phyloP scores from a whole-genome alignment of 2,329 filamentous ascomycete species.

The Talaromyces funiculosus region DNA sequence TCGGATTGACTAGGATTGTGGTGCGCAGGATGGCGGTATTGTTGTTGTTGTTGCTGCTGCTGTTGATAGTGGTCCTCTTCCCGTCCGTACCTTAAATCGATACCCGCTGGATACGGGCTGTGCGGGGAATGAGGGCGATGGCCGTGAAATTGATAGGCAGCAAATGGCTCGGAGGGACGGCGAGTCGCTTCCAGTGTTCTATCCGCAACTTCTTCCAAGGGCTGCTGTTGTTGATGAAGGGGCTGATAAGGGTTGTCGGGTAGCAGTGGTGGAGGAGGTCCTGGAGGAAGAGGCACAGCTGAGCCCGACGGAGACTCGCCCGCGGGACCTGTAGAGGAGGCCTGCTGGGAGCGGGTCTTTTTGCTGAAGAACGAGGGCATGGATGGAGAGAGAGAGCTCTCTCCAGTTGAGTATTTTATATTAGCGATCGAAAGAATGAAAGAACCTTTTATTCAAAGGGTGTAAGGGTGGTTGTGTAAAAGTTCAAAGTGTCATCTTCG shows the following conservation, averaged over 20 bases:
- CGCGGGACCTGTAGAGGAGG: slow-evolving; percentile 5
- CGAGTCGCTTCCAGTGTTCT: background rate
- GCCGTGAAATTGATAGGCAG: background rate
- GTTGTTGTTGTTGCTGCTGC: slow-evolving; percentile 8
- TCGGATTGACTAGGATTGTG: background rate
- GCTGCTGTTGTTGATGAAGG: background rate
- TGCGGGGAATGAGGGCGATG: slow-evolving; percentile 4
- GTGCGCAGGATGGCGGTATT: slow-evolving; percentile 12
- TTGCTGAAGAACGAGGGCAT: slow-evolving; percentile 15
- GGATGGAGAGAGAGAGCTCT: slow-evolving; percentile 3
- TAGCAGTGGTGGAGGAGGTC: background rate
- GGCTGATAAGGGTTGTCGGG: background rate
- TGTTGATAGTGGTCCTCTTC: slow-evolving; percentile 11
- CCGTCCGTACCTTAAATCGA: slow-evolving; percentile 4
- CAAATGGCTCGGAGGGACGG: slow-evolving; percentile 2
- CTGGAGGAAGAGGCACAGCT: background rate
- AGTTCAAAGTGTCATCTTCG: background rate
- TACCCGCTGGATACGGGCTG: background rate
- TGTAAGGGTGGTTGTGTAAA: background rate
- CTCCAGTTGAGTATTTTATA: too few relatives aligned
- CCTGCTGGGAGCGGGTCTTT: slow-evolving; percentile 15
- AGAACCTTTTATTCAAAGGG: background rate
- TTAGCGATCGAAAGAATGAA: background rate
- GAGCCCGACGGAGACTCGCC: slow-evolving; percentile 7
- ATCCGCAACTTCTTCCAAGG: background rate